These are phyloP conservation scores for Astrothelium subdiscretum DNA, from an alignment of 495 filamentous ascomycete genomes.

Conservation along the genomic window DNA sequence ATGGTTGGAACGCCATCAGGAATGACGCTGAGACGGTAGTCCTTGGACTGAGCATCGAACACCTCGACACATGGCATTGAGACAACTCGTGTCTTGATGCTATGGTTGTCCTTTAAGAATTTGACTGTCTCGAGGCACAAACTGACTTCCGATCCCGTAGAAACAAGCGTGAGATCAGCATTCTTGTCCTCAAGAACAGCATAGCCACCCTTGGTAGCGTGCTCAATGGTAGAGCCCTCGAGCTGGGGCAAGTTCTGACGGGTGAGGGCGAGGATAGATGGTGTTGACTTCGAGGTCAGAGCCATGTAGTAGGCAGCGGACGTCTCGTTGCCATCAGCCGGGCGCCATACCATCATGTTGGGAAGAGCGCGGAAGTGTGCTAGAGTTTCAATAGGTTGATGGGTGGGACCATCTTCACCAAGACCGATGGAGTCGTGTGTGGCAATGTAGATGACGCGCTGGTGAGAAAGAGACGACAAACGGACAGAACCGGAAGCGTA, in stretches of 20 bases:
- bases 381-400: constrained; percentile 99
- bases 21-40: constrained; percentile 80
- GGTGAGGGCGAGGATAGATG: constrained; percentile 84
- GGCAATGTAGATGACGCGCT: constrained; percentile 89
- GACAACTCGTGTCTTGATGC: constrained; percentile 80
- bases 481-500: constrained; percentile 94
- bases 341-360: constrained; percentile 99
- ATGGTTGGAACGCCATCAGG: constrained; percentile 90
- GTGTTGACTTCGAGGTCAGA: constrained; percentile 81
- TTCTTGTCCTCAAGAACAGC: constrained; percentile 72
- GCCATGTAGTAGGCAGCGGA: constrained; percentile 96
- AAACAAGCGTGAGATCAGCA: constrained; percentile 80
- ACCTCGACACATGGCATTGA: constrained; percentile 96
- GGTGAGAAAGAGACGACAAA: constrained; percentile 81
- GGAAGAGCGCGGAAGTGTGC: constrained; percentile 98
- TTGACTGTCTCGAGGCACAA: constrained; percentile 87
- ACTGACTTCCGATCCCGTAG: constrained; percentile 91
- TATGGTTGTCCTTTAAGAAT: constrained; percentile 80
- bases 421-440: constrained; percentile 99
- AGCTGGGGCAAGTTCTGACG: constrained; percentile 98
- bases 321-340: constrained; percentile 97
- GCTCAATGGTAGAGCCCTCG: constrained; percentile 78
- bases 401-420: constrained; percentile 95
- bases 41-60: constrained; percentile 88
- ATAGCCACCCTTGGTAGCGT: constrained; percentile 89